Conservation (phyloP, 495 filamentous ascomycete species). For the Rusavskia elegans region DNA sequence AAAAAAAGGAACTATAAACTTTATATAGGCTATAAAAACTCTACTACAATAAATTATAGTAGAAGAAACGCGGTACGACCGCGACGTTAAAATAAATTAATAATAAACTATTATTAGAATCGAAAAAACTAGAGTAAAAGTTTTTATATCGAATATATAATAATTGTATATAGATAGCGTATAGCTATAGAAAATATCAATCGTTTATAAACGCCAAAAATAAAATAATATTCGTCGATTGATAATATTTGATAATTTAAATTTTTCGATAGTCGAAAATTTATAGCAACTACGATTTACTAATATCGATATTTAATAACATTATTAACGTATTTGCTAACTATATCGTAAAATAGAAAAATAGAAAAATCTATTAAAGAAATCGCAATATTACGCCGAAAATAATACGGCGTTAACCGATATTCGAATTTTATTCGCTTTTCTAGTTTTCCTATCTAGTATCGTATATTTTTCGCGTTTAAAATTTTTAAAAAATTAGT, state of each 20-base stretch:
- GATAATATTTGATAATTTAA: neutral
- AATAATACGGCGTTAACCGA: neutral
- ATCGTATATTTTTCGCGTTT: neutral
- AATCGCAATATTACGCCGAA: neutral
- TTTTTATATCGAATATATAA: no score
- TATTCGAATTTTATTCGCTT: neutral
- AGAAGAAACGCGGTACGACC: no score
- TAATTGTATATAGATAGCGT: no score
- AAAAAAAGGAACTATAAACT: no score
- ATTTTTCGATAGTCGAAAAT: neutral
- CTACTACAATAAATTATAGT: no score
- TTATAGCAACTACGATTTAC: neutral
- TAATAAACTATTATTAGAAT: no score
- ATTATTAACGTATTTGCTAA: neutral
- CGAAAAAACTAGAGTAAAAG: no score
- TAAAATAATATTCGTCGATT: neutral
- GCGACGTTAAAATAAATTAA: no score
- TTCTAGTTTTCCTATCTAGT: neutral
- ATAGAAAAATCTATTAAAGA: neutral
- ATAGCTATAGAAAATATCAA: no score
- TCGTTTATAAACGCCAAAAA: no score
- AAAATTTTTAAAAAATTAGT: neutral
- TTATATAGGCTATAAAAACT: no score
- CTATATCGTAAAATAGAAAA: neutral
- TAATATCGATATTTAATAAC: neutral